phyloP scores from a whole-genome alignment of 208 protist genomes.

The Borovskyia barvae region DNA sequence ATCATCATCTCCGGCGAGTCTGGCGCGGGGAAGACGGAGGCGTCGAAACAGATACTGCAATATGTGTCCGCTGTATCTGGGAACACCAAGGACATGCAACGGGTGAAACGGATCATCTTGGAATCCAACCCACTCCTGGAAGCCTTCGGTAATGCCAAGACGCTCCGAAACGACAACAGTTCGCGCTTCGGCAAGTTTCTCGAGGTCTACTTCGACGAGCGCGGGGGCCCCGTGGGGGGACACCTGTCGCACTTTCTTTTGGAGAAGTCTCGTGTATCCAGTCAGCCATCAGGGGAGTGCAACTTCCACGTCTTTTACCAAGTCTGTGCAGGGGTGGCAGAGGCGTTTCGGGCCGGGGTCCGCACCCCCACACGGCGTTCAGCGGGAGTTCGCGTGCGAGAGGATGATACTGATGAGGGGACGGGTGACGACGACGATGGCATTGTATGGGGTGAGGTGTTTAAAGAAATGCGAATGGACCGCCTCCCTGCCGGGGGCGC shows the following conservation, averaged over 20 bases:
- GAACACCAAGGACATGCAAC: constrained; percentile 77
- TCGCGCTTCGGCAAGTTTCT: constrained; percentile 94
- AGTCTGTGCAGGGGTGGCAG: constrained; percentile 57
- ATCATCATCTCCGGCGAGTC: constrained; percentile 97
- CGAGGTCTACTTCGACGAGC: constrained; percentile 84
- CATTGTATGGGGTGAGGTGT: constrained; percentile 18
- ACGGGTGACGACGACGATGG: background rate
- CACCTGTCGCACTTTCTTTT: constrained; percentile 88
- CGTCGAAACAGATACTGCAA: constrained; percentile 95
- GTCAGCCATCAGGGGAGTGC: constrained; percentile 85
- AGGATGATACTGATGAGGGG: background rate
- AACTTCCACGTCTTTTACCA: constrained; percentile 98
- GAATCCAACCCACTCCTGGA: constrained; percentile 91
- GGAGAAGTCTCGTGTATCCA: constrained; percentile 89
- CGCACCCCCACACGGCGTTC: background rate
- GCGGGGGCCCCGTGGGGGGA: constrained; percentile 80
- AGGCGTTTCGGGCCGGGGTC: background rate
- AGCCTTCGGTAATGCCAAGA: constrained; percentile 93
- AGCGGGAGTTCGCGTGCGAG: background rate
- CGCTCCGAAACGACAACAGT: constrained; percentile 91
- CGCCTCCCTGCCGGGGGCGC: background rate
- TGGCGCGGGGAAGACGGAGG: constrained; percentile 97
- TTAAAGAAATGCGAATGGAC: constrained; percentile 23
- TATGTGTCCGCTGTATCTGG: constrained; percentile 92
- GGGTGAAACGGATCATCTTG: constrained; percentile 92